Percentiles rank a stretch among this genome's conserved stretches.
phyloP scores from a whole-genome alignment of 768 basidiomycete genomes.

The Paxillus involutus region DNA sequence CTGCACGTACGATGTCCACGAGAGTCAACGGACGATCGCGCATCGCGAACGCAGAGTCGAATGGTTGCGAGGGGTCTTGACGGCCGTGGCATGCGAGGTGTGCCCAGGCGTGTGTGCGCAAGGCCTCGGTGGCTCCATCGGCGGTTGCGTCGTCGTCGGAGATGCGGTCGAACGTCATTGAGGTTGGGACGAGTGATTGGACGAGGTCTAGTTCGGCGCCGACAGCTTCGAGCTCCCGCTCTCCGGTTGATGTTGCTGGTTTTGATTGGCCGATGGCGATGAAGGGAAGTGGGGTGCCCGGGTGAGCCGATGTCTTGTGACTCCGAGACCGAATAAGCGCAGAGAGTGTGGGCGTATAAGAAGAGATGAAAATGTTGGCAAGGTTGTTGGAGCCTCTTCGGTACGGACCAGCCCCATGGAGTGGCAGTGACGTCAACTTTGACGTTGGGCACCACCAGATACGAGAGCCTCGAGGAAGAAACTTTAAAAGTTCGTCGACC shows the following conservation, averaged over 20 bases:
- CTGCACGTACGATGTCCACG: slow-evolving; percentile 20
- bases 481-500: slow-evolving; percentile 8
- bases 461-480: slow-evolving; percentile 22
- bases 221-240: slow-evolving; percentile 13
- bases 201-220: slow-evolving; percentile 21
- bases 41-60: slow-evolving; percentile 26
- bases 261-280: slow-evolving; percentile 22
- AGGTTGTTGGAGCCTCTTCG: slow-evolving; percentile 11
- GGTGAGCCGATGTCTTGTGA: not conserved
- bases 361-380: slow-evolving; percentile 27
- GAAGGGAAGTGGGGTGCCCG: not conserved
- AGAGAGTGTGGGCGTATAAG: slow-evolving; percentile 33
- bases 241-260: not conserved
- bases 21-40: slow-evolving; percentile 21
- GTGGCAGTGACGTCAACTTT: slow-evolving; percentile 27
- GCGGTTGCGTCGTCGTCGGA: slow-evolving; percentile 13
- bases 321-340: slow-evolving; percentile 27
- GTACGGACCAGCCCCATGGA: slow-evolving; percentile 34
- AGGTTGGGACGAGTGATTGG: slow-evolving; percentile 11
- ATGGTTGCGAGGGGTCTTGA: slow-evolving; percentile 20
- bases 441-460: slow-evolving; percentile 37
- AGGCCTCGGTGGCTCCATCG: slow-evolving; percentile 8
- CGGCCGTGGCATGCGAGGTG: slow-evolving; percentile 34
- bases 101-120: slow-evolving; percentile 24
- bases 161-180: slow-evolving; percentile 14